These are phyloP conservation scores for Scytalidium sp. DNA, from an alignment of 2,329 filamentous ascomycete species.

Conservation along the genomic window DNA sequence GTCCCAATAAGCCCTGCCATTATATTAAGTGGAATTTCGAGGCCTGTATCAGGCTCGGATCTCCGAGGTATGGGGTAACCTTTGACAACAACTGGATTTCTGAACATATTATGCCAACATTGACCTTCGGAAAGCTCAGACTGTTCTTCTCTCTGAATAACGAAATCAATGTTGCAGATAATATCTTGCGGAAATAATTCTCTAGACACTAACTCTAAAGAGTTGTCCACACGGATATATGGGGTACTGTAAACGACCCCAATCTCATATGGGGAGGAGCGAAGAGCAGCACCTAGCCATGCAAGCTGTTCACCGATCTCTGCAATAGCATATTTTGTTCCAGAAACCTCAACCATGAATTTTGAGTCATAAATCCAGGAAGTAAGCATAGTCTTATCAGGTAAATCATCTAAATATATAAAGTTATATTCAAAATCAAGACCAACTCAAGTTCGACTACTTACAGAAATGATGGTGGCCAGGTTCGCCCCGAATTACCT, in stretches of 20 bases:
- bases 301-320: conserved; percentile 7
- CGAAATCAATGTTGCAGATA: conserved; percentile 5
- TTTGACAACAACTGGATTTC: conserved; percentile 1
- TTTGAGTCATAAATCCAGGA: neutral
- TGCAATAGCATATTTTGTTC: neutral
- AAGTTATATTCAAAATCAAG: neutral
- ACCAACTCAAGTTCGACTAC: neutral
- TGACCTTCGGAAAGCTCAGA: neutral
- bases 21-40: conserved; percentile 5
- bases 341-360: conserved; percentile 2
- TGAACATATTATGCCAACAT: conserved; percentile 7
- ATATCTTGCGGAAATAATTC: neutral
- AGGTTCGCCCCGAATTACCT: neutral
- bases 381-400: neutral
- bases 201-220: neutral
- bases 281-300: conserved; percentile 7
- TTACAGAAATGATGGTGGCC: neutral
- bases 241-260: conserved; percentile 15
- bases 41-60: neutral
- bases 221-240: neutral
- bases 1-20: conserved; percentile 1
- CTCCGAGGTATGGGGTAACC: conserved; percentile 1
- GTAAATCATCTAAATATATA: conserved; percentile 17
- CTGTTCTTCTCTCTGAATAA: neutral
- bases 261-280: neutral